phyloP scores from a whole-genome alignment of 192 early-diverging fungal genomes.

The Gaertneriomyces sp. region DNA sequence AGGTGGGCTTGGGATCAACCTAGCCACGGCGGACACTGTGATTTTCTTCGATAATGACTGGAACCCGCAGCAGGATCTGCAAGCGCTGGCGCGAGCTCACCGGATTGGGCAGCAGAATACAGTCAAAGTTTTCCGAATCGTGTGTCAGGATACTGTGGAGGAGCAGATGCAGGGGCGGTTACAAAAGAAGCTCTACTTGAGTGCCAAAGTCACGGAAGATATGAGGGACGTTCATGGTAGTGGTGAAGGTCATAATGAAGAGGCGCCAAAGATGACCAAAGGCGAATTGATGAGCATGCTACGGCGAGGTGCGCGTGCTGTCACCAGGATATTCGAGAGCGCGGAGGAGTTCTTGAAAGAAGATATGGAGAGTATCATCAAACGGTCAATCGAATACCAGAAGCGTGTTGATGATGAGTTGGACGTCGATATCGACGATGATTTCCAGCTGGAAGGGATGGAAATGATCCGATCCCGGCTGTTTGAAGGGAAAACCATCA shows the following conservation, averaged over 20 bases:
- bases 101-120: constrained; percentile 77
- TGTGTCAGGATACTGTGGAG: constrained; percentile 71
- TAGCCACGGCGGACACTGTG: constrained; percentile 90
- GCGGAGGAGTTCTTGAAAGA: constrained; percentile 21
- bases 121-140: constrained; percentile 70
- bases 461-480: constrained; percentile 28
- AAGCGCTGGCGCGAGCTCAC: constrained; percentile 75
- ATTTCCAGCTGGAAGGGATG: constrained; percentile 30
- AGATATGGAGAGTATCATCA: constrained; percentile 26
- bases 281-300: constrained; percentile 35
- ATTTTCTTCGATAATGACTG: constrained; percentile 82
- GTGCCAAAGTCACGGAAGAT: constrained; percentile 32
- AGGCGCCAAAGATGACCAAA: constrained; percentile 24
- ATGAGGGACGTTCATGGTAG: not conserved
- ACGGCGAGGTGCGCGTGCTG: constrained; percentile 31
- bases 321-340: constrained; percentile 13
- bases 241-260: constrained; percentile 15
- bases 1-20: constrained; percentile 94
- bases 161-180: constrained; percentile 60
- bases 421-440: constrained; percentile 16
- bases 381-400: constrained; percentile 18
- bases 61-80: constrained; percentile 68
- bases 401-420: constrained; percentile 13
- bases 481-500: constrained; percentile 28
- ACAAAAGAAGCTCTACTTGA: constrained; percentile 59